Conservation (phyloP, 2,329 filamentous ascomycete genomes). For the Alternaria brassicae region DNA sequence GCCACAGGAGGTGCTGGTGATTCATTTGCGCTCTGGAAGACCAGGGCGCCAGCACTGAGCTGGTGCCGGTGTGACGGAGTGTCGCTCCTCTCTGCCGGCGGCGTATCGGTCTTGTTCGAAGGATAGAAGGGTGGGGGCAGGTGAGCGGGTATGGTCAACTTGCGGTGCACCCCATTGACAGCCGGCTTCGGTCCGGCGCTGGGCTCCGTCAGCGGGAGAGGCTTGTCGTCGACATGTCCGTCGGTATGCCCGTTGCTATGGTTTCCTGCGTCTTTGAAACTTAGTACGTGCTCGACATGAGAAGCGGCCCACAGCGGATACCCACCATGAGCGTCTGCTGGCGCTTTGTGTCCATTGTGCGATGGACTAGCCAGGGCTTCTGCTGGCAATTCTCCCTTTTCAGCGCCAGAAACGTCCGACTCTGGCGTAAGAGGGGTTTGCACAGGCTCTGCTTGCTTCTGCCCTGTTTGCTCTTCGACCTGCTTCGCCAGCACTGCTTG, state of each 20-base stretch:
- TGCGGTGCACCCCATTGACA: constrained; percentile 32
- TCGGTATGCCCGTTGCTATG: constrained; percentile 13
- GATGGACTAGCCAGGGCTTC: constrained; percentile 19
- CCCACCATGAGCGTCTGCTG: constrained; percentile 30
- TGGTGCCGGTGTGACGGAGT: constrained; percentile 29
- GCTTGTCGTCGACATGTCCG: constrained; percentile 11
- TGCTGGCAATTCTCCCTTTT: constrained; percentile 20
- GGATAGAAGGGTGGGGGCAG: constrained; percentile 50
- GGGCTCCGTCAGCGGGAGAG: constrained; percentile 12
- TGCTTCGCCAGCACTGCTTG: constrained; percentile 22
- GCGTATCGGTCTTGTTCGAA: constrained; percentile 33
- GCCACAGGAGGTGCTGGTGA: constrained; percentile 51
- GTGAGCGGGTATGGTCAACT: constrained; percentile 33
- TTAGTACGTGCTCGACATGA: constrained; percentile 1
- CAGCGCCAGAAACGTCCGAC: constrained; percentile 29
- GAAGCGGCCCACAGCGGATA: constrained; percentile 5
- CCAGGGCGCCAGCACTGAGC: constrained; percentile 44
- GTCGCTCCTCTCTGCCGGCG: constrained; percentile 28
- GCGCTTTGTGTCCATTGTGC: constrained; percentile 25
- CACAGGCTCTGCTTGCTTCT: constrained; percentile 15
- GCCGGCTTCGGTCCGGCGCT: constrained; percentile 23
- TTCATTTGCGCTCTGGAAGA: constrained; percentile 50
- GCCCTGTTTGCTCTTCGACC: constrained; percentile 19
- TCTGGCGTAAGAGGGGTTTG: constrained; percentile 40
- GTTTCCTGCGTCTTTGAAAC: constrained; percentile 2